phyloP scores from a whole-genome alignment of 345 rosid genomes.

The Dipteronia dyeriana region DNA sequence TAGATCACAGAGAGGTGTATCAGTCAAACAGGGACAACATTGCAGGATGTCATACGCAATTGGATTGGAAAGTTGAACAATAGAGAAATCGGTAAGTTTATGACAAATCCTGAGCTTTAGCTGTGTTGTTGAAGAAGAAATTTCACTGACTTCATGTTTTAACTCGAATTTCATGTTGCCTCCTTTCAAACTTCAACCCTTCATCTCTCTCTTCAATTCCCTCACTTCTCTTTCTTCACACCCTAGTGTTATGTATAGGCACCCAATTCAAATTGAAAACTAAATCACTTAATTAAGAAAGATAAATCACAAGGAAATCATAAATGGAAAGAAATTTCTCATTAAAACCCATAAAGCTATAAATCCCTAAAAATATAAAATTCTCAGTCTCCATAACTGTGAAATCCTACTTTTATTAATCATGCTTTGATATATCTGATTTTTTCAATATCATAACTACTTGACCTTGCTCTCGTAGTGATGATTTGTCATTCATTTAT shows the following conservation, averaged over 20 bases:
- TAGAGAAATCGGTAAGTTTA: slow-evolving; percentile 68
- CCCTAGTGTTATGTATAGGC: not conserved
- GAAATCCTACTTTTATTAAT: not conserved
- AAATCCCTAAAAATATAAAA: not conserved
- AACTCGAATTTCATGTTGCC: too few species aligned
- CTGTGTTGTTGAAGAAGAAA: slow-evolving; percentile 11
- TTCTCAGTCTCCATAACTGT: not conserved
- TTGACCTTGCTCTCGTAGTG: not conserved
- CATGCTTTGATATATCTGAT: not conserved
- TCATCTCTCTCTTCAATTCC: too few species aligned
- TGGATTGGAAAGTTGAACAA: slow-evolving; percentile 63
- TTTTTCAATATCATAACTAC: not conserved
- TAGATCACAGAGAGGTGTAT: slow-evolving; percentile 84
- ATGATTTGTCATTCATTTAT: not conserved
- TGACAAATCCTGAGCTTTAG: not conserved
- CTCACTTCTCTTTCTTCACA: too few species aligned
- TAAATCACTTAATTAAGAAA: not conserved
- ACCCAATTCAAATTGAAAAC: not conserved
- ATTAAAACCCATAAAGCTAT: not conserved
- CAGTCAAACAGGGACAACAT: slow-evolving; percentile 55
- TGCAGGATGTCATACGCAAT: slow-evolving; percentile 68
- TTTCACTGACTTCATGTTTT: not conserved
- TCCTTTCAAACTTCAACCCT: too few species aligned
- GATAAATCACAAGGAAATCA: not conserved
- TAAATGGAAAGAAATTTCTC: not conserved